Conservation (phyloP, 2,329 filamentous ascomycete genomes). For the Talaromyces amestolkiae region DNA sequence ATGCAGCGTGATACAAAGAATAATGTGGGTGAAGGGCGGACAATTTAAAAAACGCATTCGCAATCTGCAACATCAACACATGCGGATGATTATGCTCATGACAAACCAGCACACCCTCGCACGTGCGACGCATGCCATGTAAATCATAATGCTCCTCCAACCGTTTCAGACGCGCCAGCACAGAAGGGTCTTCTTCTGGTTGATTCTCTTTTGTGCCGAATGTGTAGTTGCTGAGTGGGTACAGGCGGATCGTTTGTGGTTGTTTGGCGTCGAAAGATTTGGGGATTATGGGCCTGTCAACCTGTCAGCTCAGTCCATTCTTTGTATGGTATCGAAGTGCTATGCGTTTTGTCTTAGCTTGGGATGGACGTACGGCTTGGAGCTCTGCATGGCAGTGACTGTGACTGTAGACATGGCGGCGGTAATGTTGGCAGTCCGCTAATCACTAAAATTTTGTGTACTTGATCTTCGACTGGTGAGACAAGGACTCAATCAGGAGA, state of each 20-base stretch:
- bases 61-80: slow-evolving; percentile 98
- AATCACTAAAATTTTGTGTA: not conserved
- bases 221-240: slow-evolving; percentile 96
- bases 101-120: slow-evolving; percentile 94
- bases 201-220: slow-evolving; percentile 98
- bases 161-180: slow-evolving; percentile 85
- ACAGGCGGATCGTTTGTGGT: slow-evolving; percentile 83
- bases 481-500: not conserved
- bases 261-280: slow-evolving; percentile 86
- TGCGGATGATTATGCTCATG: slow-evolving; percentile 99
- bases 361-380: slow-evolving; percentile 56
- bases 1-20: not conserved
- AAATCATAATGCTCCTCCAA: slow-evolving; percentile 92
- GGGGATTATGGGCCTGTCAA: slow-evolving; percentile 66
- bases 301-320: not conserved
- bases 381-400: slow-evolving; percentile 71
- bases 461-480: not conserved
- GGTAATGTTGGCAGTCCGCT: not conserved
- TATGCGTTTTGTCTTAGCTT: not conserved
- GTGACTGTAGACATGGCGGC: slow-evolving; percentile 77
- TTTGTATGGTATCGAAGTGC: not conserved
- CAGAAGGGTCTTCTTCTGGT: slow-evolving; percentile 94
- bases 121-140: slow-evolving; percentile 95
- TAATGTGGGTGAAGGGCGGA: slow-evolving; percentile 52
- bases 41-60: slow-evolving; percentile 98